Conservation (phyloP, 2,329 filamentous ascomycete genomes). For the Calonectria pseudoturangicola region DNA sequence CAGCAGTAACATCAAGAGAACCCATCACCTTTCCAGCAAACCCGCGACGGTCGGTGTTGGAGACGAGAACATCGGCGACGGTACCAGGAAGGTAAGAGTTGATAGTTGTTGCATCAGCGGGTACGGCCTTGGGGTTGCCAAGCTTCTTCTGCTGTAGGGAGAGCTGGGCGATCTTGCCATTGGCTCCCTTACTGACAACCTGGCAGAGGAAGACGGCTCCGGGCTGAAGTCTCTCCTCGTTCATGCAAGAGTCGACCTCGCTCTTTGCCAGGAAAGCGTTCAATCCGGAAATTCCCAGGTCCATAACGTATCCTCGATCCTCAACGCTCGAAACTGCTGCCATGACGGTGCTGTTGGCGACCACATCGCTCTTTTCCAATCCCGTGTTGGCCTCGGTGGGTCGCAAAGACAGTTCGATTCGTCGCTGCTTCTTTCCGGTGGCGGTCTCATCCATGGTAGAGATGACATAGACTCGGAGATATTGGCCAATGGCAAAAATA, state of each 20-base stretch:
- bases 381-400: constrained; percentile 87
- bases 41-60: constrained; percentile 84
- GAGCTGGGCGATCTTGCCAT: constrained; percentile 90
- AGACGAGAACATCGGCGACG: constrained; percentile 89
- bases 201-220: constrained; percentile 91
- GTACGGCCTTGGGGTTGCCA: constrained; percentile 78
- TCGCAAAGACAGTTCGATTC: constrained; percentile 90
- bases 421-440: constrained; percentile 80
- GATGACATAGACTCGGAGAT: constrained; percentile 87
- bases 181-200: constrained; percentile 83
- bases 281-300: constrained; percentile 84
- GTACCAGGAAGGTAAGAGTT: constrained; percentile 94
- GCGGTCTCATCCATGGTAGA: constrained; percentile 83
- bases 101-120: constrained; percentile 88
- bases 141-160: constrained; percentile 83
- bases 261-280: constrained; percentile 91
- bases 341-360: constrained; percentile 86
- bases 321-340: constrained; percentile 94
- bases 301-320: constrained; percentile 96
- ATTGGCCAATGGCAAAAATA: constrained; percentile 90
- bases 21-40: constrained; percentile 94
- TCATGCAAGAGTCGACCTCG: constrained; percentile 81
- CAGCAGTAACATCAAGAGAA: constrained; percentile 91
- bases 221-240: constrained; percentile 82
- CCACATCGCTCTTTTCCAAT: constrained; percentile 82